These are phyloP conservation scores for Suhomyces wounanorum DNA, from an alignment of 1,139 yeast species.

Conservation along the genomic window DNA sequence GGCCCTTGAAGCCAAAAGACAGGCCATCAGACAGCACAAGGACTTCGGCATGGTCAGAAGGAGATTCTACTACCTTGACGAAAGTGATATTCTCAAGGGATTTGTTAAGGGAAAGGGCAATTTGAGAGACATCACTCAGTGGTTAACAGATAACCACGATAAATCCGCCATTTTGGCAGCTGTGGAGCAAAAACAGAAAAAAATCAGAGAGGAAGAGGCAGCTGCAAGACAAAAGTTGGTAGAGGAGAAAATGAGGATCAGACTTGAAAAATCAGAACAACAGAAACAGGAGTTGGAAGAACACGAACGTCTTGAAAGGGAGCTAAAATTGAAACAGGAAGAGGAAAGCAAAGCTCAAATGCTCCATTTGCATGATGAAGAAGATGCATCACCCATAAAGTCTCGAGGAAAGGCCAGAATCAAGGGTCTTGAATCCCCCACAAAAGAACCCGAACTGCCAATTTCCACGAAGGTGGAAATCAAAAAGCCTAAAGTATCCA, in stretches of 20 bases:
- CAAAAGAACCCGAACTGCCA: constrained; percentile 12
- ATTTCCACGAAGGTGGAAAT: constrained; percentile 60
- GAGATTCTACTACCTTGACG: constrained; percentile 47
- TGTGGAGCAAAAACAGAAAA: constrained; percentile 23
- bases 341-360: not conserved
- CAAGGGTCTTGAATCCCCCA: constrained; percentile 19
- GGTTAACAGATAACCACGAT: constrained; percentile 44
- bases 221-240: constrained; percentile 18
- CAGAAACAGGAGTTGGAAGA: constrained; percentile 15
- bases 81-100: constrained; percentile 59
- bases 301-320: constrained; percentile 17
- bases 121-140: constrained; percentile 53
- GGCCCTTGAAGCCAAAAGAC: constrained; percentile 38
- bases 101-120: constrained; percentile 62
- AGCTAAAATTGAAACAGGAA: constrained; percentile 7
- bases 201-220: constrained; percentile 10
- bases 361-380: constrained; percentile 20
- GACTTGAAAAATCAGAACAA: constrained; percentile 19
- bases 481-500: constrained; percentile 53
- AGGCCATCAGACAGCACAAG: constrained; percentile 43
- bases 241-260: constrained; percentile 18
- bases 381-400: constrained; percentile 39
- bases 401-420: constrained; percentile 35
- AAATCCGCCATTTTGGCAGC: constrained; percentile 32
- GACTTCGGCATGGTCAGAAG: constrained; percentile 53